phyloP scores from a whole-genome alignment of 345 rosid species.

The Moricandia arvensis region DNA sequence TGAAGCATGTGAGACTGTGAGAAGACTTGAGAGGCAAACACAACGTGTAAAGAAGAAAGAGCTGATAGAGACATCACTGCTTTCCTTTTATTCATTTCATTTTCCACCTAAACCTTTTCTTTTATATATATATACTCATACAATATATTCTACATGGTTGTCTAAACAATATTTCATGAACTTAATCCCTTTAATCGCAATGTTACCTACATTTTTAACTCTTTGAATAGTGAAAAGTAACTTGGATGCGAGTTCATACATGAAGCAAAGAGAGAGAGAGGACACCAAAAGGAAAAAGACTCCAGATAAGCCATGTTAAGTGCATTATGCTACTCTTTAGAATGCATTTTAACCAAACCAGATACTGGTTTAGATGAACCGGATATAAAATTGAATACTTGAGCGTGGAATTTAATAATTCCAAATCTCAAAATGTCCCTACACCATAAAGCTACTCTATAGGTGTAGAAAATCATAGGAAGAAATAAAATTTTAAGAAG shows the following conservation, averaged over 20 bases:
- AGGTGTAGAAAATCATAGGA: conserved; percentile 21
- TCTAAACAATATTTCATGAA: too few relatives aligned
- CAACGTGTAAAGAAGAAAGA: too few relatives aligned
- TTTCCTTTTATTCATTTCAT: too few relatives aligned
- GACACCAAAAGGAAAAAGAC: neutral
- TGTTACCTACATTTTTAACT: too few relatives aligned
- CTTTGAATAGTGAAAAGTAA: neutral
- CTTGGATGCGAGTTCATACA: neutral
- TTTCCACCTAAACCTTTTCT: too few relatives aligned
- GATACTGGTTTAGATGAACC: conserved; percentile 16
- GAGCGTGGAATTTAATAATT: neutral
- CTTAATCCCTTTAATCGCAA: too few relatives aligned
- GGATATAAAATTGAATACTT: neutral
- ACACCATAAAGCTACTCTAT: conserved; percentile 24
- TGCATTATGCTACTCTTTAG: neutral
- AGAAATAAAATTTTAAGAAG: neutral
- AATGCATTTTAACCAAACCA: conserved; percentile 6
- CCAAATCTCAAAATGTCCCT: conserved; percentile 37
- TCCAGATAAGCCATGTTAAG: neutral
- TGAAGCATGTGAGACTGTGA: too few relatives aligned
- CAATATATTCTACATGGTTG: too few relatives aligned
- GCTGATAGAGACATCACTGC: too few relatives aligned
- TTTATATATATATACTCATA: too few relatives aligned
- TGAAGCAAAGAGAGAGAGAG: neutral
- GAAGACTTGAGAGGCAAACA: too few relatives aligned